A percentile compares a stretch with the other conserved stretches of the same genome.
Conservation (phyloP, 2,329 filamentous ascomycete genomes). For the Cephalotrichum gorgonifer region DNA sequence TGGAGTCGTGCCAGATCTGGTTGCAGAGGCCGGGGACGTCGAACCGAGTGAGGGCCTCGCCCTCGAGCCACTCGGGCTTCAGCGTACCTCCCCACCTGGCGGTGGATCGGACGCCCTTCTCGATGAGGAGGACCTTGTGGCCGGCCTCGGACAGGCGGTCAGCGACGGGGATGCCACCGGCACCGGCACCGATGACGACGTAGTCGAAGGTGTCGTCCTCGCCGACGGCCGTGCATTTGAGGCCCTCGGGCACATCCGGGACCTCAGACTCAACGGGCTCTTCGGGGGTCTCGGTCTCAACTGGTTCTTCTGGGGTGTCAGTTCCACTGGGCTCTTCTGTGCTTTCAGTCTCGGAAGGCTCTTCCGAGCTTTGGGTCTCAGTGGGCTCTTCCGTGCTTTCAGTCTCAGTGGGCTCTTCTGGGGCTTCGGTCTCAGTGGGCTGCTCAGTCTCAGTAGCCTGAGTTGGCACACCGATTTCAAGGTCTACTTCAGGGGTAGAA, state of each 20-base stretch:
- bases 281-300: constrained; percentile 1
- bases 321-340: neutral
- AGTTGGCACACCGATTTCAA: no score
- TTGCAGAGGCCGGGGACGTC: constrained; percentile 64
- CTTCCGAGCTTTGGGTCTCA: neutral
- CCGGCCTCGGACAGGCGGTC: constrained; percentile 48
- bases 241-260: neutral
- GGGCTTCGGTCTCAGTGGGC: neutral
- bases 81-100: constrained; percentile 54
- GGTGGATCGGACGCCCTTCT: constrained; percentile 50
- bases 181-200: constrained; percentile 53
- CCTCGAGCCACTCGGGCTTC: constrained; percentile 50
- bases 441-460: neutral
- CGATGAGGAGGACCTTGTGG: constrained; percentile 53
- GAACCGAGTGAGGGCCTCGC: constrained; percentile 56
- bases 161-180: constrained; percentile 49
- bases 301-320: neutral
- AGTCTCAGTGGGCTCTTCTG: neutral
- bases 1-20: constrained; percentile 55
- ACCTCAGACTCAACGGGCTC: neutral
- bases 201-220: constrained; percentile 35
- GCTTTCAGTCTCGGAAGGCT: neutral
- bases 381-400: neutral
- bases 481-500: no score
- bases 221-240: neutral